Base-by-base conservation (phyloP, 2,329 filamentous ascomycete genomes). In the Niveomyces coronatus region DNA sequence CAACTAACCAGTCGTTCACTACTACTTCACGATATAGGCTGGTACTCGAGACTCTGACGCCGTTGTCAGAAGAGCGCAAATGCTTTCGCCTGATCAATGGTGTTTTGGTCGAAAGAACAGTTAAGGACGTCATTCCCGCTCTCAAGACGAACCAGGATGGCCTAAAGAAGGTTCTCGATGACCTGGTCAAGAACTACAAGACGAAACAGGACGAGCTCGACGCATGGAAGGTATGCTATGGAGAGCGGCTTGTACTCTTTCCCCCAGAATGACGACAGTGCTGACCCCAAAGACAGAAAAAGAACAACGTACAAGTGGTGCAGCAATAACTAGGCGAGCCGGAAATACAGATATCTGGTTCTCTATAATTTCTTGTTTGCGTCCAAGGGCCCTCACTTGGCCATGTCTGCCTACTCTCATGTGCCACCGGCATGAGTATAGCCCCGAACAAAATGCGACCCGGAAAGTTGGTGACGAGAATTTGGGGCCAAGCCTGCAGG, bases 81-180 rank as follows among this genome's bases (percentile, higher is more conserved):
- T 96, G 89, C 65, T 98, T 96, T 65, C 88, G 91, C 51, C 86
- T 98, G 76, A 93, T 98, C 60, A 96, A 98, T 60, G 91, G 91
- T 31, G 88, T 96, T 17, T 68, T 98, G 42, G 85, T 94, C 38
- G 91, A 98, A 67, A 76, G 88, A 50, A 96, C 89, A 13, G 85
- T 98, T 49, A 74, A 86, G 60, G 91, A 96, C 60, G 85, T 98
- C 10, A 71, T 94, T 39, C 91, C 91, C 5, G 84, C 86, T 18
- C 70, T 98, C 44, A 82, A 86, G 65, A 96, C 87, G 15, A 96
- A 98, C 58, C 84, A 86, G 18, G 89, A 96, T 46, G 89, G 91
- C 2, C 59, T 98, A 56, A 91, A 83, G 64, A 93, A 94, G 64
- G 87, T 96, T 20, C 68, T 96, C 39, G 88, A 95, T 46, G 89